These are phyloP conservation scores for Leucoagaricus sp. DNA, from an alignment of 1,284 basidiomycete genomes.

Conservation along the genomic window DNA sequence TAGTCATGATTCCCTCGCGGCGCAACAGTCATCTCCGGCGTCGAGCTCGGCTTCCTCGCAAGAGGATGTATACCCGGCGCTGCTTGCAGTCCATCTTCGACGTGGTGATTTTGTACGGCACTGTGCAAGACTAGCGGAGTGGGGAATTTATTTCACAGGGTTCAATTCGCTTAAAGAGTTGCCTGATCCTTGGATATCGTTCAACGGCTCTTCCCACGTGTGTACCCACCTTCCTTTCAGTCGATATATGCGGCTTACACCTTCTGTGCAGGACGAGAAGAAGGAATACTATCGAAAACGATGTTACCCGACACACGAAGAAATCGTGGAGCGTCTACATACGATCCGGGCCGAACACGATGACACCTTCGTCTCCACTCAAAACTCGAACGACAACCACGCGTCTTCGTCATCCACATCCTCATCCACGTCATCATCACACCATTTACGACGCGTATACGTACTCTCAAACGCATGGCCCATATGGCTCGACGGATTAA, in stretches of 20 bases:
- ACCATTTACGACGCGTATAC: conserved; percentile 17
- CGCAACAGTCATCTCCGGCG: conserved; percentile 14
- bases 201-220: neutral
- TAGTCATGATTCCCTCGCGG: neutral
- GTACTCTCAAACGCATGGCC: conserved; percentile 57
- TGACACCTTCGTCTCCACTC: conserved; percentile 14
- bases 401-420: neutral
- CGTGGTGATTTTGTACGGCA: conserved; percentile 67
- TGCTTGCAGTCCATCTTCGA: conserved; percentile 67
- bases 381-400: neutral
- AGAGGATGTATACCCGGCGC: conserved; percentile 36
- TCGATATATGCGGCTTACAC: neutral
- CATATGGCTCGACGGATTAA: conserved; percentile 50
- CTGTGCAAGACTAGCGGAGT: conserved; percentile 55
- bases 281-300: conserved; percentile 47
- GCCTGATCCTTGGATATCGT: conserved; percentile 40
- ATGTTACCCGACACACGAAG: conserved; percentile 55
- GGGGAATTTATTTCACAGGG: conserved; percentile 53
- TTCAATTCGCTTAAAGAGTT: conserved; percentile 56
- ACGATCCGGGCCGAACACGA: conserved; percentile 37
- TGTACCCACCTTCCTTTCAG: neutral
- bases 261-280: neutral
- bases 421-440: neutral
- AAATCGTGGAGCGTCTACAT: conserved; percentile 49
- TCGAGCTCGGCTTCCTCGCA: neutral